A percentile compares a stretch with the other conserved stretches of the same genome.
Evolutionary conservation across 805 yeast species (phyloP).

Genomic region (Candida anglica): DNA sequence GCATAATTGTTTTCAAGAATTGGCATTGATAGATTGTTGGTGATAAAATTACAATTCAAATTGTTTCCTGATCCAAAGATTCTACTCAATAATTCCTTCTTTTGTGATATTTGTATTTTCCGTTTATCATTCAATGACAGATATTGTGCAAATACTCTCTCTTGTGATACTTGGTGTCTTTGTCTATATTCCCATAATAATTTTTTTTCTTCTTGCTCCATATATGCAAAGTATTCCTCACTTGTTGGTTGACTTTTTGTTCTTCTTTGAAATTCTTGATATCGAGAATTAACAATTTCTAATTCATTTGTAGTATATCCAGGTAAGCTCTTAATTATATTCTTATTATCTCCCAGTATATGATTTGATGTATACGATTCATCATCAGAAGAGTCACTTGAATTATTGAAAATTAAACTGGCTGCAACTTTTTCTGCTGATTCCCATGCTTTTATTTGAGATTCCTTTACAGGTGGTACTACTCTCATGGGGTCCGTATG

Average conservation of each 20-base stretch:
- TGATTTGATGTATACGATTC: slow-evolving; percentile 4
- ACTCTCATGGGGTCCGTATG: slow-evolving; percentile 8
- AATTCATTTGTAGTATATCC: slow-evolving; percentile 37
- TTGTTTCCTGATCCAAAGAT: slow-evolving; percentile 37
- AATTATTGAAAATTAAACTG: slow-evolving; percentile 32
- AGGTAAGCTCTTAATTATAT: slow-evolving; percentile 28
- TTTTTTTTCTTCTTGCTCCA: slow-evolving; percentile 20
- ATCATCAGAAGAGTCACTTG: slow-evolving; percentile 18
- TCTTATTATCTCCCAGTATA: slow-evolving; percentile 1
- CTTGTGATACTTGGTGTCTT: slow-evolving; percentile 29
- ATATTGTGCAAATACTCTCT: slow-evolving; percentile 27
- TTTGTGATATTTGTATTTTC: slow-evolving; percentile 37
- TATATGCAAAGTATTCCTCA: slow-evolving; percentile 1
- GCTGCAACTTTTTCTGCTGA: slow-evolving; percentile 36
- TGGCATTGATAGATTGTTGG: slow-evolving; percentile 38
- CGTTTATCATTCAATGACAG: slow-evolving; percentile 30
- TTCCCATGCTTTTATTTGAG: slow-evolving; percentile 45
- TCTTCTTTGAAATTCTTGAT: slow-evolving; percentile 14
- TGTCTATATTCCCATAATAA: slow-evolving; percentile 25
- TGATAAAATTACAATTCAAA: slow-evolving; percentile 35
- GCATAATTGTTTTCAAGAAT: slow-evolving; percentile 28
- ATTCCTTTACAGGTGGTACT: slow-evolving; percentile 30
- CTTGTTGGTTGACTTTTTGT: slow-evolving; percentile 4
- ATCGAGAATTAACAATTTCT: slow-evolving; percentile 10
- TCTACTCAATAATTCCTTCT: slow-evolving; percentile 33